These are phyloP conservation scores for Pugionium cornutum DNA, from an alignment of 345 rosid species.

Conservation along the genomic window DNA sequence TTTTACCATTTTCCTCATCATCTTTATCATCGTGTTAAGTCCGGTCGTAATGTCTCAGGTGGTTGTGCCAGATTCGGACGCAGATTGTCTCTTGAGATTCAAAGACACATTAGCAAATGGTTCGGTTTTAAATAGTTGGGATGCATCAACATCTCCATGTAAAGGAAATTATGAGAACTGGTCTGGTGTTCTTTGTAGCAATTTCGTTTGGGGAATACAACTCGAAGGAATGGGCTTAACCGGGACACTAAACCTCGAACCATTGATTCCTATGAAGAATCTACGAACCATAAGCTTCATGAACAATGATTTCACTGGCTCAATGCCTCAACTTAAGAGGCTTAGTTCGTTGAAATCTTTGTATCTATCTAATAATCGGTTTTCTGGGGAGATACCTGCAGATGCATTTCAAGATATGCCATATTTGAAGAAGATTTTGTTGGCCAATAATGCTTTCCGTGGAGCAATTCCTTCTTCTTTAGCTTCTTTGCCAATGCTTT, in stretches of 20 bases:
- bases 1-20: not conserved
- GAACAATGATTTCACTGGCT: slow-evolving; percentile 63
- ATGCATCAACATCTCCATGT: slow-evolving; percentile 47
- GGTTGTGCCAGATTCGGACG: slow-evolving; percentile 39
- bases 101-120: slow-evolving; percentile 42
- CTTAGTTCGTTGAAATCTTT: slow-evolving; percentile 48
- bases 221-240: slow-evolving; percentile 56
- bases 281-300: slow-evolving; percentile 65
- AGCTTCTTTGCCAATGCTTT: slow-evolving; percentile 51
- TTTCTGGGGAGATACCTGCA: slow-evolving; percentile 56
- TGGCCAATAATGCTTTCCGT: slow-evolving; percentile 61
- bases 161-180: slow-evolving; percentile 47
- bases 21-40: slow-evolving; percentile 25
- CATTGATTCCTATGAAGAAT: slow-evolving; percentile 42
- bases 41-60: slow-evolving; percentile 26
- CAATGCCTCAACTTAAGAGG: slow-evolving; percentile 54
- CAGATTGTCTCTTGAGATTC: slow-evolving; percentile 45
- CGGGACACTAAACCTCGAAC: slow-evolving; percentile 46
- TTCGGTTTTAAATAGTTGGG: slow-evolving; percentile 47
- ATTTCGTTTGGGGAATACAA: slow-evolving; percentile 59
- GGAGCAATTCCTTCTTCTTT: slow-evolving; percentile 62
- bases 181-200: slow-evolving; percentile 62
- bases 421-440: slow-evolving; percentile 52
- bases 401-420: slow-evolving; percentile 57
- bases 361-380: slow-evolving; percentile 63